phyloP scores from a whole-genome alignment of 2,329 filamentous ascomycete genomes.

The Raffaelea ambrosiae region DNA sequence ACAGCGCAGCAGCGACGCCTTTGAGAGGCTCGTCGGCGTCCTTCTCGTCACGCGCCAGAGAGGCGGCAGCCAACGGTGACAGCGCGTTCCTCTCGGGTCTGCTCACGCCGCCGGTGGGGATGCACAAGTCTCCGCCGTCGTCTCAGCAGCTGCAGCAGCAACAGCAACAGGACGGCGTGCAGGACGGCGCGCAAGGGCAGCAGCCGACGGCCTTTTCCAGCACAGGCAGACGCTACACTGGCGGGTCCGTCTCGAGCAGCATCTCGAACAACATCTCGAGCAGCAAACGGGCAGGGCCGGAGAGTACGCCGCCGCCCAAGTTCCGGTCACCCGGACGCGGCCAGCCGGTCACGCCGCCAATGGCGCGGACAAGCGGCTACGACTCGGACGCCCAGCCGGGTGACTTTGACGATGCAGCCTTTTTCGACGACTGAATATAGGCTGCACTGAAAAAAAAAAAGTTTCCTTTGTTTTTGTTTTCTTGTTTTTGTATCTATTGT shows the following conservation, averaged over 20 bases:
- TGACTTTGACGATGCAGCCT: conserved; percentile 51
- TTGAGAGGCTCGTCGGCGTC: conserved; percentile 47
- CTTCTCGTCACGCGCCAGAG: conserved; percentile 20
- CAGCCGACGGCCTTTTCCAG: conserved; percentile 55
- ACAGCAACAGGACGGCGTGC: conserved; percentile 1
- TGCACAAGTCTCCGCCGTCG: conserved; percentile 51
- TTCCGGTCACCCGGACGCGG: conserved; percentile 26
- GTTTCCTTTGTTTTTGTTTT: conserved; percentile 1
- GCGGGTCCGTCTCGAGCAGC: conserved; percentile 27
- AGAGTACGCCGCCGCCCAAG: conserved; percentile 28
- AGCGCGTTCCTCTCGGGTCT: conserved; percentile 65
- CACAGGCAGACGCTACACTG: conserved; percentile 50
- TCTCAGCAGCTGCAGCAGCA: conserved; percentile 16
- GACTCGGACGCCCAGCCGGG: conserved; percentile 53
- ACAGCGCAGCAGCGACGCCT: conserved; percentile 42
- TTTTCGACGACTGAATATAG: conserved; percentile 38
- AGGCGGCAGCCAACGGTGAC: conserved; percentile 19
- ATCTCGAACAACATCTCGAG: too few relatives aligned
- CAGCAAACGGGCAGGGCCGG: conserved; percentile 23
- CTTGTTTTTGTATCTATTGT: not conserved
- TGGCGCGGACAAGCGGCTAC: conserved; percentile 51
- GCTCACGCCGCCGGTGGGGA: conserved; percentile 77
- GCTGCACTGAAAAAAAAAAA: not conserved
- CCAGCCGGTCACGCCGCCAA: conserved; percentile 48
- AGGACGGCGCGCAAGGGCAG: conserved; percentile 1